Base-by-base conservation (phyloP, 805 yeast genomes). In the Saccharomycopsis babjevae region DNA sequence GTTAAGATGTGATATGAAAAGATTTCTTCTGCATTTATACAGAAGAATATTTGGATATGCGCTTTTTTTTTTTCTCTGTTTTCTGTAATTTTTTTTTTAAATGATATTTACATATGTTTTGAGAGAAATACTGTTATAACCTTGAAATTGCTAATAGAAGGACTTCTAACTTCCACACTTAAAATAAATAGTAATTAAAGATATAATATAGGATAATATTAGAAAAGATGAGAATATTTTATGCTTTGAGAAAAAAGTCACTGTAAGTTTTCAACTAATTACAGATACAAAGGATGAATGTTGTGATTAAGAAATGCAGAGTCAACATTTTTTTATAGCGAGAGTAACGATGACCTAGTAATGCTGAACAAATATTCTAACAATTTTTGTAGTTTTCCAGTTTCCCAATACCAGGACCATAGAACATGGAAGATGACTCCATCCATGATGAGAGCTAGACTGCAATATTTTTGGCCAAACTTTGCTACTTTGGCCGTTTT, bases 351-450 rank as follows among this genome's bases (percentile, higher is more conserved):
- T 28, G 32, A 28, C 6, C 32, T 28, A 4, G 32, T 28, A 6
- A 28, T 28, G 6, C 6, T 28, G 38, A 13, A 34, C 10, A 34
- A 50, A 50, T 20, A 50, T 50, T 16, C 54, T 50, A 50, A 50
- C 54, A 50, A 50, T 10, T 22, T 22, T 13, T 25, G 16, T 42
- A 62, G 65, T 22, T 60, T 62, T 30, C 65, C 65, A 36, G 60
- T 59, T 25, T 76, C 82, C 3, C 77, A 73, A 57, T 80, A 82
- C 69, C 81, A 80, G 39, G 89, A 88, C 72, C 86, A 84, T 42
- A 75, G 76, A 65, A 88, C 92, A 39, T 86, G 82, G 74, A 86
- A 86, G 69, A 91, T 91, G 93, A 89, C 97, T 1, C 97, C 97
- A 16, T 97, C 97, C 5, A 84, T 93, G 79, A 78, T 89, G 66